Evolutionary conservation across 2,329 filamentous ascomycete genomes (phyloP).

Genomic region (Alternaria alternata): DNA sequence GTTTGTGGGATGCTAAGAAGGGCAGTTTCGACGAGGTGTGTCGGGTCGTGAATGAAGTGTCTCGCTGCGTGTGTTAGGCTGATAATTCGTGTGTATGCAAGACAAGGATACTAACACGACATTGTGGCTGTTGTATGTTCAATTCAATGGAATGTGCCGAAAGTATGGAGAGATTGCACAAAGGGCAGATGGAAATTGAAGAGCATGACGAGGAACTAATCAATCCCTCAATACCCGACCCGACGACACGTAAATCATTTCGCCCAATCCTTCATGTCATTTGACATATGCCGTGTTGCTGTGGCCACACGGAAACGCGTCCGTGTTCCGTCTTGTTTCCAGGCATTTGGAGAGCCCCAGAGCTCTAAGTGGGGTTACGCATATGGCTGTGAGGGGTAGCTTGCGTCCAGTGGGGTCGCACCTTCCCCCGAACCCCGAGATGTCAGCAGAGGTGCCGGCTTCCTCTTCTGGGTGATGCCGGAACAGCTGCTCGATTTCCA

Average conservation of each 20-base stretch:
- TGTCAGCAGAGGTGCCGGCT: slow-evolving; percentile 6
- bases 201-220: neutral
- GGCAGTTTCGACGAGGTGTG: slow-evolving; percentile 78
- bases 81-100: neutral
- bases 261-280: slow-evolving; percentile 7
- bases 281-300: slow-evolving; percentile 9
- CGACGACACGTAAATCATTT: slow-evolving; percentile 1
- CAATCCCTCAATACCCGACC: slow-evolving; percentile 6
- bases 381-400: slow-evolving; percentile 14
- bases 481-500: neutral
- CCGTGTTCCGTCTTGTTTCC: slow-evolving; percentile 4
- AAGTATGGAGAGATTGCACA: neutral
- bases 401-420: slow-evolving; percentile 11
- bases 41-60: slow-evolving; percentile 89
- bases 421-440: slow-evolving; percentile 8
- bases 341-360: slow-evolving; percentile 1
- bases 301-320: slow-evolving; percentile 9
- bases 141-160: neutral
- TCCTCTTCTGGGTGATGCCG: slow-evolving; percentile 7
- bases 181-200: neutral
- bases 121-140: neutral
- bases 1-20: slow-evolving; percentile 80
- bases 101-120: slow-evolving; percentile 10
- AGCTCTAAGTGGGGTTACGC: slow-evolving; percentile 10
- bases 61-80: slow-evolving; percentile 58